These are phyloP conservation scores for Ogataea haglerorum DNA, from an alignment of 805 yeast species.

Conservation along the genomic window DNA sequence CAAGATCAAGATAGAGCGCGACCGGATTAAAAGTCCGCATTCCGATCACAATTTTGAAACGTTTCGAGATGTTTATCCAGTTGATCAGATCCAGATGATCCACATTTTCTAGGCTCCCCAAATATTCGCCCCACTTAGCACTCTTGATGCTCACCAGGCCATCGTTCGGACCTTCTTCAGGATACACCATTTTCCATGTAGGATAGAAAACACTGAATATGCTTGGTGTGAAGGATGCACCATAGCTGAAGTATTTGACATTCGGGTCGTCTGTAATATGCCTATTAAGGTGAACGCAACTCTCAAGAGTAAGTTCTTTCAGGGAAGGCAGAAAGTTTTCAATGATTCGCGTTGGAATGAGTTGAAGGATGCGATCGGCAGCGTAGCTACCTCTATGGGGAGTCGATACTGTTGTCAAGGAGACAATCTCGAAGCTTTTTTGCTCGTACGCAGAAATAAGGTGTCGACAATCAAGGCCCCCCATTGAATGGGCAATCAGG, in stretches of 20 bases:
- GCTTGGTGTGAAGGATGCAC: slow-evolving; percentile 65
- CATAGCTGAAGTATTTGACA: slow-evolving; percentile 79
- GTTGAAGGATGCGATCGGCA: slow-evolving; percentile 61
- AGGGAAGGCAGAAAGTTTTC: slow-evolving; percentile 38
- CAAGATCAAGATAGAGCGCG: slow-evolving; percentile 65
- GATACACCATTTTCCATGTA: slow-evolving; percentile 62
- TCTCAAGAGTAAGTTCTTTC: slow-evolving; percentile 61
- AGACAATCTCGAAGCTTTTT: slow-evolving; percentile 54
- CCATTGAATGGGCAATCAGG: slow-evolving; percentile 89
- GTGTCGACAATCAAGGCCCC: slow-evolving; percentile 83
- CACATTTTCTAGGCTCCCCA: slow-evolving; percentile 72
- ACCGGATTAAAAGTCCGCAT: slow-evolving; percentile 52
- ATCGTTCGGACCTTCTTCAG: slow-evolving; percentile 61
- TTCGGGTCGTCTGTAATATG: slow-evolving; percentile 50
- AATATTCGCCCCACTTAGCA: slow-evolving; percentile 78
- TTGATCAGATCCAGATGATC: slow-evolving; percentile 87
- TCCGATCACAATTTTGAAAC: slow-evolving; percentile 31
- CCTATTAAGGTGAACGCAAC: slow-evolving; percentile 52
- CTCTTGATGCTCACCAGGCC: slow-evolving; percentile 81
- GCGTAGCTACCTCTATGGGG: slow-evolving; percentile 87
- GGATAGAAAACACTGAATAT: slow-evolving; percentile 58
- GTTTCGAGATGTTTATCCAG: slow-evolving; percentile 61
- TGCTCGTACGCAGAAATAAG: slow-evolving; percentile 55
- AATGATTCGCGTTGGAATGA: slow-evolving; percentile 20
- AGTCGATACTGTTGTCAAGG: slow-evolving; percentile 80